Base-by-base conservation (phyloP, 1,284 basidiomycete genomes). In the Macrocystidia cucumis region DNA sequence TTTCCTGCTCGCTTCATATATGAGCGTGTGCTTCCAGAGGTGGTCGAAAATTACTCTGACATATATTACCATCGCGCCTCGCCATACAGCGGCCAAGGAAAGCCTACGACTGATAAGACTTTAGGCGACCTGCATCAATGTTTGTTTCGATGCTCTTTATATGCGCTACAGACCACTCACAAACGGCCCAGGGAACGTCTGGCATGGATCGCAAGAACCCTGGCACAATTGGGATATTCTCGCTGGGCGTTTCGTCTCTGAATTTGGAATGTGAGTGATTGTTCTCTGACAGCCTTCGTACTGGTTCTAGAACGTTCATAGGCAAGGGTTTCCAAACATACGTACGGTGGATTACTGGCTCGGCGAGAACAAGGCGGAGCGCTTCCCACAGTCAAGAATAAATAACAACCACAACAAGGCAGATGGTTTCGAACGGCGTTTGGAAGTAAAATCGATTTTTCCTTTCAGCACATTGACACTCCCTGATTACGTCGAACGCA, bases 151-250 rank as follows among this genome's bases (percentile, higher is more conserved):
- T 30, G 18, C 32, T 36, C 23, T 4, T 38, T 23, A 32, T 33
- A 13, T 19, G 17, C 16, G 22, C 28, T 37, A 36, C 27, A 34
- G 34, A 23, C 24, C 32, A n/a, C 40, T 33, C 34, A 19, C 16
- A 34, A 20, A 34, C 37, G 20, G 24, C 32, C 21, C 46, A 84
- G 78, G 82, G 85, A 90, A 91, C 51, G 89, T 93, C 3, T 93
- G 91, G 91, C 90, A 93, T 54, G 84, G 84, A 25, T 57, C 63
- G 1, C 88, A 92, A 54, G 83, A 91, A 50, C 78, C 87, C 1
- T 95, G 90, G 86, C 76, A 86, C 42, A 84, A 91, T 45, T 93
- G 89, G 85, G 86, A 91, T 50, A 77, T 74, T 33, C 72, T 93
- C 9, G 69, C 83, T 0, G 88, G 88, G 29, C 75, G 89, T 25